Evolutionary conservation across 1,139 yeast species (phyloP), one percentile per base, ranked within the genome.

Genomic region (Taphrina wiesneri): DNA sequence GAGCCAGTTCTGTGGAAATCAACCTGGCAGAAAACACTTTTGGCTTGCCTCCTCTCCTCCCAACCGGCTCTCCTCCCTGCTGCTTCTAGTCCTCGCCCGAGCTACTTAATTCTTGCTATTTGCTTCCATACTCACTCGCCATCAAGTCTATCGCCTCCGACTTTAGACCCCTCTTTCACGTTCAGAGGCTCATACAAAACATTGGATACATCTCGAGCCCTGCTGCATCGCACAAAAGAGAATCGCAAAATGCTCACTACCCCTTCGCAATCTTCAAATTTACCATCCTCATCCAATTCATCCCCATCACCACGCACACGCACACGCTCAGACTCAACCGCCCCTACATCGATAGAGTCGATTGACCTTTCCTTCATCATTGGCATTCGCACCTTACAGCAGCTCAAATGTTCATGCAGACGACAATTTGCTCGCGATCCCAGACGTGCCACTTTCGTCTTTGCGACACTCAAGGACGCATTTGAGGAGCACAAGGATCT

Each of bases 401-500:
- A 60, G n/a, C 64, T 60, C 43, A 60, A 60, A 28, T 60, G 64
- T 43, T 47, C 57, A 15, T 60, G 64, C 28, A 25, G 64, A 9
- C 64, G 64, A 13, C 64, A 51, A 26, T 60, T 15, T 23, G 49
- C 57, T 11, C 64, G 64, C 41, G 64, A 60, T 41, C 64, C 64
- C 11, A 26, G 64, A 11, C 64, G 64, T 28, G 64, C 64, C 34
- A 60, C 57, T 23, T 30, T 45, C 30, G 23, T 51, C 30, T 51
- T 60, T 28, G 64, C 57, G 30, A 49, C 36, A 7, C 43, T 60
- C 34, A 60, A 60, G 43, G 64, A 60, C 19, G 64, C 57, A 5
- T 60, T 49, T 30, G 56, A 60, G 34, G 23, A 28, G 23, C 21
- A 60, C 43, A 60, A 60, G 57, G 57, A 41, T n/a, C 15, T n/a